Evolutionary conservation across 176 grass and related monocot species (phyloP), one percentile per base, ranked within the genome.

Genomic region (Themeda triandra): DNA sequence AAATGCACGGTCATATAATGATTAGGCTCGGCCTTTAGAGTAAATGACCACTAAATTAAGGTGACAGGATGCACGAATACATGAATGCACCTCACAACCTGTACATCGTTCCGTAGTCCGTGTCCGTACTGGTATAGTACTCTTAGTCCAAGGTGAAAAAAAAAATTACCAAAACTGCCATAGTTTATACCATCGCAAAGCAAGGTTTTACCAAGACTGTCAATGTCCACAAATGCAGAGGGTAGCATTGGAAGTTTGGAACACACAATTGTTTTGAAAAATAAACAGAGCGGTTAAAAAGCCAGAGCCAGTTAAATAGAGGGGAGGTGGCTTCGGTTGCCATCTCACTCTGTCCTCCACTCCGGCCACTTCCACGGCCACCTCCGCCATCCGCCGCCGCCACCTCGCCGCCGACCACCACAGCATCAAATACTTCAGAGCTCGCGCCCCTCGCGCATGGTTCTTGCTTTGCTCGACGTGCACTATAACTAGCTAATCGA

Each of bases 251-350:
- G 53, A 56, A 23, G 33, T 35, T 35, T 35, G 33, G 33, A 6
- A 56, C 53, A 54, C 6, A 54, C 19, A 21, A 3, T 45, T 45
- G 3, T 48, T 15, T 48, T 48, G 0, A 21, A 54, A 54, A 23
- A 72, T 2, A 72, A 72, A 73, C 8, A 46, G 2, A 46, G 13
- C 45, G 44, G 41, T 73, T 73, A 73, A 48, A 73, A 73, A 62
- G 35, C 12, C 2, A 59, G 62, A 53, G 63, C 39, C 83, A 54
- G 21, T 83, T 90, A 90, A 86, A 90, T 76, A 75, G 75, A 46
- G 69, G 45, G 69, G 67, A 75, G 73, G 68, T 29, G 71, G 69
- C 65, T 69, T 69, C 72, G 59, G 73, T 56, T 48, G 31, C 77
- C 73, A 25, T 67, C 80, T 69, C 75, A 65, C 62, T 87, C 78